Conservation (phyloP, 768 basidiomycete species). For the Hericium coralloides region DNA sequence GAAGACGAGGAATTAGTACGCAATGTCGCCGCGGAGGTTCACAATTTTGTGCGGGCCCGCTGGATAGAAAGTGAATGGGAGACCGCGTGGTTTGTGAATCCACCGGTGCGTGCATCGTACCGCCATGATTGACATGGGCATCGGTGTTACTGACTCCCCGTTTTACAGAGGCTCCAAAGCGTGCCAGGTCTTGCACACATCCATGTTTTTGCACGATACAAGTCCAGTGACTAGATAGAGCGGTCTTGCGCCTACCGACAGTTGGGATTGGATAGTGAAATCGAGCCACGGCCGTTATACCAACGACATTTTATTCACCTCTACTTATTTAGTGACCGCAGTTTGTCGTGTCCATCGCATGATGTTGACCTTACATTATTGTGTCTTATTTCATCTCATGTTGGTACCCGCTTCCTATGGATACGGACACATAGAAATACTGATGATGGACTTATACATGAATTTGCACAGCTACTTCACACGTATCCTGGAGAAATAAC, state of each 20-base stretch:
- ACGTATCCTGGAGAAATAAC: too few species aligned
- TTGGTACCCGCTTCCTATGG: too few species aligned
- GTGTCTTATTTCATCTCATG: too few species aligned
- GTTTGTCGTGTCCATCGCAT: too few species aligned
- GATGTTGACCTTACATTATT: too few species aligned
- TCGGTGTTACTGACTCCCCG: neutral
- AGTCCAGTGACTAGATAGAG: constrained; percentile 20
- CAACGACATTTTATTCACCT: too few species aligned
- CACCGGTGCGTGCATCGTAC: constrained; percentile 46
- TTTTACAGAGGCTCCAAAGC: constrained; percentile 63
- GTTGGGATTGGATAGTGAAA: too few species aligned
- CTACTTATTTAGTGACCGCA: too few species aligned
- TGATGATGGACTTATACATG: too few species aligned
- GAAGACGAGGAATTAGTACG: constrained; percentile 45
- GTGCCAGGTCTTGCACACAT: constrained; percentile 74
- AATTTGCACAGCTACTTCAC: too few species aligned
- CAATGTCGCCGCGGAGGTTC: constrained; percentile 48
- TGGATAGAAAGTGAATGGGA: constrained; percentile 79
- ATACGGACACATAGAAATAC: too few species aligned
- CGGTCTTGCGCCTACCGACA: neutral
- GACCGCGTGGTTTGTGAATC: constrained; percentile 88
- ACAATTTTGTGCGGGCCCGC: constrained; percentile 49
- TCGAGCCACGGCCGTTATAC: too few species aligned
- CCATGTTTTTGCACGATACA: constrained; percentile 75
- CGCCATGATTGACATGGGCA: neutral